A percentile compares a stretch with the other conserved stretches of the same genome.
Evolutionary conservation across 164 flowering plant genomes (phyloP).

Genomic region (Pachysandra terminalis): DNA sequence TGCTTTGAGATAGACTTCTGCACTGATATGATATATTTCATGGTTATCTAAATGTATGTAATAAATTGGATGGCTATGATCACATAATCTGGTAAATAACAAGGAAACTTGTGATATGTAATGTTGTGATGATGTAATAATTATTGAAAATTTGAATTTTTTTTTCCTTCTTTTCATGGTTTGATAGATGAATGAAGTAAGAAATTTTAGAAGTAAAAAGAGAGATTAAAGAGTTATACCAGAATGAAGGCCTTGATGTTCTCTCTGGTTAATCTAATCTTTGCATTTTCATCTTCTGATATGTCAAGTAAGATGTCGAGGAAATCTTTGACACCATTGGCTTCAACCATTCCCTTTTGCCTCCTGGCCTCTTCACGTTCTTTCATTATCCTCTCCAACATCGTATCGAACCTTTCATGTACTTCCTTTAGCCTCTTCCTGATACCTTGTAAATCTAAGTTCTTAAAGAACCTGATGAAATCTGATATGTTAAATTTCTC

Average conservation of each 20-base stretch:
- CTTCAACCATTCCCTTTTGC: not conserved
- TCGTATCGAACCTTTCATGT: slow-evolving; percentile 31
- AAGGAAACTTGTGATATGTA: not conserved
- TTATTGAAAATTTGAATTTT: no score
- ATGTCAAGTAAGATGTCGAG: slow-evolving; percentile 47
- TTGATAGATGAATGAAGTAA: not conserved
- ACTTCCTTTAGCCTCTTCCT: slow-evolving; percentile 31
- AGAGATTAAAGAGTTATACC: slow-evolving; percentile 28
- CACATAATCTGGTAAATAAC: not conserved
- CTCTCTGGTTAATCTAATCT: slow-evolving; percentile 39
- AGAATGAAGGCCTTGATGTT: slow-evolving; percentile 56
- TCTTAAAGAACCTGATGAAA: slow-evolving; percentile 35
- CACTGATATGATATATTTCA: not conserved
- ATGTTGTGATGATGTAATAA: no score
- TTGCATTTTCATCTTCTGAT: slow-evolving; percentile 34
- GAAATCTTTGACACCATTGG: slow-evolving; percentile 36
- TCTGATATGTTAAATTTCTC: slow-evolving; percentile 55
- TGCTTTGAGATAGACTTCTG: not conserved
- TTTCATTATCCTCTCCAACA: slow-evolving; percentile 43
- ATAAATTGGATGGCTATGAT: not conserved
- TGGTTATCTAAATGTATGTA: not conserved
- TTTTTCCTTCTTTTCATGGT: no score
- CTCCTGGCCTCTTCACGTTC: slow-evolving; percentile 28
- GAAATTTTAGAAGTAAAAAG: not conserved
- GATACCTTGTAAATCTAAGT: slow-evolving; percentile 45